A percentile compares a stretch with the other conserved stretches of the same genome.
Evolutionary conservation across 1,139 yeast genomes (phyloP).

Genomic region (Geotrichum cucujoidarum): DNA sequence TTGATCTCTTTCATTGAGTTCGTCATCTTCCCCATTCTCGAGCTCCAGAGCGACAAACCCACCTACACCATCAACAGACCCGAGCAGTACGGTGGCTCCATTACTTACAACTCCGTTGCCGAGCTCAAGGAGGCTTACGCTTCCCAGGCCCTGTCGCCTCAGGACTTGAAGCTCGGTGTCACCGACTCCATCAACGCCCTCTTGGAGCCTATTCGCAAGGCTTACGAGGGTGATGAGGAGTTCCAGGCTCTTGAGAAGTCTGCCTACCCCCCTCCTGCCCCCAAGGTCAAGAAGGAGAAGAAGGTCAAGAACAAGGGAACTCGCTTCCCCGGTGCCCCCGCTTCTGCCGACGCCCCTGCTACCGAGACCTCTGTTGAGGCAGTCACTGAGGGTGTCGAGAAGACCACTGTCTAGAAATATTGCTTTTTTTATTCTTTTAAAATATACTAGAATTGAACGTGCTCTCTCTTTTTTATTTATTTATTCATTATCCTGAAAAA

Average conservation of each 20-base stretch:
- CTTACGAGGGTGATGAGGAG: conserved; percentile 55
- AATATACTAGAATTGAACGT: no score
- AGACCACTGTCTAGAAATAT: conserved; percentile 10
- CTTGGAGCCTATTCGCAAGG: conserved; percentile 79
- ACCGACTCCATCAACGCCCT: conserved; percentile 74
- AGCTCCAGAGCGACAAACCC: conserved; percentile 53
- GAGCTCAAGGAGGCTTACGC: conserved; percentile 67
- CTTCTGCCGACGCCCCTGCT: conserved; percentile 22
- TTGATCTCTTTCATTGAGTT: conserved; percentile 77
- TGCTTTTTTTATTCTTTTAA: neutral
- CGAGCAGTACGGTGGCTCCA: conserved; percentile 93
- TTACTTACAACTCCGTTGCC: conserved; percentile 65
- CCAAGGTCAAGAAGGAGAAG: conserved; percentile 59
- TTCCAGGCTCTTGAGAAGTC: conserved; percentile 67
- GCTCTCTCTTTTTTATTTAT: no score
- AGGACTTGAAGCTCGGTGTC: conserved; percentile 90
- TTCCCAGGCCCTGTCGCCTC: conserved; percentile 74
- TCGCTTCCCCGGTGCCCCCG: conserved; percentile 65
- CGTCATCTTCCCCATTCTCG: conserved; percentile 83
- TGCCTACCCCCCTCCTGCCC: conserved; percentile 80
- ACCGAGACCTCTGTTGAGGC: conserved; percentile 27
- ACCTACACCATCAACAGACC: conserved; percentile 79
- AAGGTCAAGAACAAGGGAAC: conserved; percentile 78
- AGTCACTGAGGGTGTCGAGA: conserved; percentile 27
- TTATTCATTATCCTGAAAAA: no score